Conservation (phyloP, 228 moss, liverwort and hornwort species). For the Sphagnum magellanicum region DNA sequence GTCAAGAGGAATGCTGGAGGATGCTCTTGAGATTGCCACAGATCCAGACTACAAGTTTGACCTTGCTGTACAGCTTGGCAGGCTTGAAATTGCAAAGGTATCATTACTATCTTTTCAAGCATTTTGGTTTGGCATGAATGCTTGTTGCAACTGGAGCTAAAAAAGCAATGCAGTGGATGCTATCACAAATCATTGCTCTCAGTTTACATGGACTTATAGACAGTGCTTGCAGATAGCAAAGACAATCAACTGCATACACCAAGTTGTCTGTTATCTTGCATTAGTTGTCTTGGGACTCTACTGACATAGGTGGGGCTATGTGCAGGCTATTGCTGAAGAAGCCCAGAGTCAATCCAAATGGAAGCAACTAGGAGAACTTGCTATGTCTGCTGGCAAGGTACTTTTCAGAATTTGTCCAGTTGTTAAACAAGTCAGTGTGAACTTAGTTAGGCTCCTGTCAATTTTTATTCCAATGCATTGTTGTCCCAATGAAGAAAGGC, state of each 20-base stretch:
- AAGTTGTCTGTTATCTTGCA: background rate
- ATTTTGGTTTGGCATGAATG: no score
- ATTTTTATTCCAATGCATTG: no score
- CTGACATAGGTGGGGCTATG: background rate
- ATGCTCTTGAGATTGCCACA: constrained; percentile 79
- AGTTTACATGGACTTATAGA: no score
- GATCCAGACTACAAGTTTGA: constrained; percentile 94
- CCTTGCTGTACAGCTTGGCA: constrained; percentile 84
- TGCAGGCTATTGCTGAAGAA: constrained; percentile 58
- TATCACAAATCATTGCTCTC: no score
- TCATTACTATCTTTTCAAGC: background rate
- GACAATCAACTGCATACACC: background rate
- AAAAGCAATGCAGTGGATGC: no score
- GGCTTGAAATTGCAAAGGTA: constrained; percentile 81
- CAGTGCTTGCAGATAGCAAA: background rate
- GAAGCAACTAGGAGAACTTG: constrained; percentile 67
- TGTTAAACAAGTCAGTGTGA: no score
- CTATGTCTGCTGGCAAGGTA: constrained; percentile 92
- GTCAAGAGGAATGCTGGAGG: constrained; percentile 85
- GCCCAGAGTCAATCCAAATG: constrained; percentile 69
- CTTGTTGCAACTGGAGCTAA: no score
- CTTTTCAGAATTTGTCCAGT: background rate
- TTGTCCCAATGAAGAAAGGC: no score
- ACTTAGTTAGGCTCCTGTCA: no score
- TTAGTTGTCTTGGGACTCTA: background rate